Evolutionary conservation across 2,329 filamentous ascomycete genomes (phyloP), one percentile per base, ranked within the genome.

Genomic region (Monilinia polystroma): DNA sequence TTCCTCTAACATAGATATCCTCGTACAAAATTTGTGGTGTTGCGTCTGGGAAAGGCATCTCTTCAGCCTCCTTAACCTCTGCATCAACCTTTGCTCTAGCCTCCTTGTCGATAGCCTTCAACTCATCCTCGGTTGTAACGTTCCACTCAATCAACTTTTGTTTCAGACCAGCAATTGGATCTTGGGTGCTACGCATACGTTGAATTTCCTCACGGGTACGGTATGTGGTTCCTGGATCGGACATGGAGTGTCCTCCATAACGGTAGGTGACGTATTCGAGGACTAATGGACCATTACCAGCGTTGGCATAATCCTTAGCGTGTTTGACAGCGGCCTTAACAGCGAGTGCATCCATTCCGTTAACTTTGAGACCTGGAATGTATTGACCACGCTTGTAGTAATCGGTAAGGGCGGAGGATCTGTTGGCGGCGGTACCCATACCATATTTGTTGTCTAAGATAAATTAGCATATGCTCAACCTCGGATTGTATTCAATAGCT

Each of bases 321-420:
- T 97, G 93, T 81, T 94, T 85, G 76, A 97, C 93, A 72, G 95
- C 95, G 64, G 94, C 93, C 87, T 97, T 97, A 80, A 97, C 94
- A 71, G 95, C 94, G 70, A 99, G 90, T 75, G 97, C 93, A 79
- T 99, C 95, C 95, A 99, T 99, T 78, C 92, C 95, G 83, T 99
- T 99, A 81, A 99, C 92, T 87, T 99, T 99, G 76, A 99, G 88
- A 83, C 95, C 95, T 67, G 95, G 94, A 74, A 99, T 99, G 85
- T 98, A 99, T 84, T 99, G 95, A 73, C 95, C 95, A 82, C 95
- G 94, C 90, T 98, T 98, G 88, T 99, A 98, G 89, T 99, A 99
- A 81, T 99, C 95, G 80, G 95, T 98, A 78, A 97, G 83, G 75
- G 95, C 95, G 69, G 95, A 94, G 69, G 95, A 93, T 76, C 95